Evolutionary conservation across 2,329 filamentous ascomycete species (phyloP).

Genomic region (Pestalotiopsis sp.): DNA sequence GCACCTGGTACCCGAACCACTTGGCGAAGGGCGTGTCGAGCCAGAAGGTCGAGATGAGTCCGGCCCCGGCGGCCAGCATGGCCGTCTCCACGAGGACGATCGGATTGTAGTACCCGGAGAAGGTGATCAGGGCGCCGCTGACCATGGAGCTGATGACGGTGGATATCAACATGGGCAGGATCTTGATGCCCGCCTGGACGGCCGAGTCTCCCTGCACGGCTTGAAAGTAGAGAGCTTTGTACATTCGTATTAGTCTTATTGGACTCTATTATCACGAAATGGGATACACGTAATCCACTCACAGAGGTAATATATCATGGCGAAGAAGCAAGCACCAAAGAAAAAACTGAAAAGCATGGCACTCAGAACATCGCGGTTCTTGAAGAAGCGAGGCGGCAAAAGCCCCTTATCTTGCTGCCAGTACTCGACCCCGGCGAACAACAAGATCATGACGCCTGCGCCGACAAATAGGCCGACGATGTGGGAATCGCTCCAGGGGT

Average conservation of each 20-base stretch:
- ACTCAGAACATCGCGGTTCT: conserved; percentile 43
- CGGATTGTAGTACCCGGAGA: conserved; percentile 44
- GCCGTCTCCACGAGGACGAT: conserved; percentile 39
- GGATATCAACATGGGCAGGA: conserved; percentile 53
- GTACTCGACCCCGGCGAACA: conserved; percentile 51
- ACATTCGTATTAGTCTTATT: background rate
- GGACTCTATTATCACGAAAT: background rate
- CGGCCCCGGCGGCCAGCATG: conserved; percentile 45
- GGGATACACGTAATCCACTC: conserved; percentile 22
- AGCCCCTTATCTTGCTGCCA: conserved; percentile 51
- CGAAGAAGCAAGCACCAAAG: conserved; percentile 55
- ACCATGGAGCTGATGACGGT: conserved; percentile 48
- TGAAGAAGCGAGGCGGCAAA: conserved; percentile 51
- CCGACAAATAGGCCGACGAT: conserved; percentile 56
- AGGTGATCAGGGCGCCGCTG: conserved; percentile 35
- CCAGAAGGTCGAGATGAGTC: conserved; percentile 55
- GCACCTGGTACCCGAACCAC: conserved; percentile 63
- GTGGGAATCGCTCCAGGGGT: conserved; percentile 50
- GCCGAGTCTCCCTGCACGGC: conserved; percentile 53
- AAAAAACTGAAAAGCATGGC: conserved; percentile 43
- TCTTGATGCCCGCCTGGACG: conserved; percentile 55
- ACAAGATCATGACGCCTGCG: conserved; percentile 43
- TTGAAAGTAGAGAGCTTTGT: conserved; percentile 52
- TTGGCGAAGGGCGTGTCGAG: conserved; percentile 45
- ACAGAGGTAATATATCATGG: conserved; percentile 57